Base-by-base conservation (phyloP, 2,329 filamentous ascomycete species). In the Hypomyces rosellus region DNA sequence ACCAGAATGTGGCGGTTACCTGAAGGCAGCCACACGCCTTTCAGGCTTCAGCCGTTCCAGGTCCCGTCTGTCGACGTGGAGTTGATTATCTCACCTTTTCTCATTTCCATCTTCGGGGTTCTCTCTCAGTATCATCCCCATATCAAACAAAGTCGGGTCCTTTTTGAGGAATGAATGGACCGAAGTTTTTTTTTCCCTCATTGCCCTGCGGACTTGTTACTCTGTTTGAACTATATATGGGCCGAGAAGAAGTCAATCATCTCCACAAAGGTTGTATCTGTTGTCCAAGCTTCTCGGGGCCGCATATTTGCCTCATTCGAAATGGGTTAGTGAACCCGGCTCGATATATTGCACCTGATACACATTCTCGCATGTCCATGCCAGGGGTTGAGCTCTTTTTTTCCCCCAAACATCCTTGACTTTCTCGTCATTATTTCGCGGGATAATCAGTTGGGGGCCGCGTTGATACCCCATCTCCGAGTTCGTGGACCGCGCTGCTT, bases 261-360 rank as follows among this genome's bases (percentile, higher is more conserved):
- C 15, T 42, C 40, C 40, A 42, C 20, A 18, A 5, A 20, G 6
- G 40, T 42, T 25, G 16, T 18, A 30, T 25, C 20, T 42, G 40
- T 14, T 18, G 20, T 25, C 40, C 25, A 42, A 18, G 40, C 40
- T 20, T 20, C 20, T 3, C 20, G 16, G 5, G 13, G 13, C 13
- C 40, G 40, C 40, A 42, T 42, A 42, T 42, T 42, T 42, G 40
- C 40, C 40, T 42, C 40, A 42, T 22, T 25, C 15, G 20, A 42
- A 42, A 42, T 22, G 18, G 40, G 15, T 18, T 42, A 42, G 40
- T 42, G 40, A 42, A 42, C 20, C 20, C n/a, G 16, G 13, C 25
- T 18, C 40, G 25, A 30, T 30, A 30, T 30, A 30, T 30, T 5
- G 25, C 25, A 11, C 25, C 25, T 30, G 13, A n/a, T 18, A 14